Base-by-base conservation (phyloP, 139 green algal species). In the Haematococcus sp. region DNA sequence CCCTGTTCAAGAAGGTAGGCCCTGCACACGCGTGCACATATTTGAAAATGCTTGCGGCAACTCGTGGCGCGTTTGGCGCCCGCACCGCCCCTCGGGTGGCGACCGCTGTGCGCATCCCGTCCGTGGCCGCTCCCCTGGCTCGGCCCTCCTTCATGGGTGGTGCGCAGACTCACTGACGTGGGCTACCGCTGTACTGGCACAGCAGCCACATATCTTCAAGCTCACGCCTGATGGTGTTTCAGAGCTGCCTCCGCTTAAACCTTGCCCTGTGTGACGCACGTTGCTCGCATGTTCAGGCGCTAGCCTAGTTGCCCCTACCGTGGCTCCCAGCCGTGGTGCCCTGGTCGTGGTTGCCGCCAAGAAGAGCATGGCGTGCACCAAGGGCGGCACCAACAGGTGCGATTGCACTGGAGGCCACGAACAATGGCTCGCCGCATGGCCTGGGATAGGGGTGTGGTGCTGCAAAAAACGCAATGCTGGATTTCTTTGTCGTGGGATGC, bases 311-410 rank as follows among this genome's bases (percentile, higher is more conserved):
- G 58, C n/a, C 11, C 58, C 58, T 11, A 35, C 58, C 22, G 34
- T 19, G 3, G 58, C 43, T 40, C 79, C 73, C 11, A 59, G 69
- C 33, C 85, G 87, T 63, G 78, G 76, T 51, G 59, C 82, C 15
- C 79, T 93, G 40, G 55, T 92, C 20, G 82, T 93, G n/a, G 71
- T 91, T 63, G 85, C 83, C 61, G 90, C 91, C 60, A 90, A 89
- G 80, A 91, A 90, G 69, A 86, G 83, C 19, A 79, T 91, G 61
- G 88, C 81, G 9, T 83, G 77, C 70, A 93, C 88, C 3, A 82
- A 88, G 71, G 68, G 78, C 33, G 88, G 88, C 71, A 93, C 79
- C 55, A 81, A 84, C 66, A 86, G 88, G 81, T 90, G 66, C 28
- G 82, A 15, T 40, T 27, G 4, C 4, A 22, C n/a, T n/a, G n/a